These are phyloP conservation scores for Backusella australiensis DNA, from an alignment of 192 early-diverging fungal species.

Conservation along the genomic window DNA sequence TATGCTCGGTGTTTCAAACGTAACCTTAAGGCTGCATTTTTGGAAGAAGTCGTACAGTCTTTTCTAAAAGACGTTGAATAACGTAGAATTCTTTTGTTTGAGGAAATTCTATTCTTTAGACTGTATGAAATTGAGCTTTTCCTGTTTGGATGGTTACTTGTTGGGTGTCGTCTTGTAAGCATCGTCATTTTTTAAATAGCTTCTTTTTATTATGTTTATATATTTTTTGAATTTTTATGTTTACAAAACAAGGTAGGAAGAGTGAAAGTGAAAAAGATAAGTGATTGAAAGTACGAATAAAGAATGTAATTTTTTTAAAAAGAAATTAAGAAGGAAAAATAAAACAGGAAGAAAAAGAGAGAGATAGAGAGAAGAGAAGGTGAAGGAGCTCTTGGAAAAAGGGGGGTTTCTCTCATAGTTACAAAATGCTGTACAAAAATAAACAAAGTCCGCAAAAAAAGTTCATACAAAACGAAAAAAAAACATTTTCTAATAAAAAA, in stretches of 20 bases:
- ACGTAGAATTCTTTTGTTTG: not conserved
- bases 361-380: not conserved
- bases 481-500: too few relatives aligned
- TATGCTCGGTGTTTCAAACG: slow-evolving; percentile 1
- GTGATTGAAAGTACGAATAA: not conserved
- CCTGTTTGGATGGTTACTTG: not conserved
- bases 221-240: not conserved
- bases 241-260: not conserved
- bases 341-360: not conserved
- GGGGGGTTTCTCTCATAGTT: not conserved
- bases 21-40: not conserved
- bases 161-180: not conserved
- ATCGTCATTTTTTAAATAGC: not conserved
- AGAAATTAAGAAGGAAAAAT: not conserved
- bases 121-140: not conserved
- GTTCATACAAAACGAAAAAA: too few relatives aligned
- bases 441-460: not conserved
- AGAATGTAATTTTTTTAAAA: not conserved
- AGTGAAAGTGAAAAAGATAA: not conserved
- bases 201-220: not conserved
- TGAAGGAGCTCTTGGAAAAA: not conserved
- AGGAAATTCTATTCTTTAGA: not conserved
- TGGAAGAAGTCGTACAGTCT: not conserved
- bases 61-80: not conserved
- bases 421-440: not conserved